Evolutionary conservation across 352 stramenopile species (phyloP).

Genomic region (Phytophthora tubulina): DNA sequence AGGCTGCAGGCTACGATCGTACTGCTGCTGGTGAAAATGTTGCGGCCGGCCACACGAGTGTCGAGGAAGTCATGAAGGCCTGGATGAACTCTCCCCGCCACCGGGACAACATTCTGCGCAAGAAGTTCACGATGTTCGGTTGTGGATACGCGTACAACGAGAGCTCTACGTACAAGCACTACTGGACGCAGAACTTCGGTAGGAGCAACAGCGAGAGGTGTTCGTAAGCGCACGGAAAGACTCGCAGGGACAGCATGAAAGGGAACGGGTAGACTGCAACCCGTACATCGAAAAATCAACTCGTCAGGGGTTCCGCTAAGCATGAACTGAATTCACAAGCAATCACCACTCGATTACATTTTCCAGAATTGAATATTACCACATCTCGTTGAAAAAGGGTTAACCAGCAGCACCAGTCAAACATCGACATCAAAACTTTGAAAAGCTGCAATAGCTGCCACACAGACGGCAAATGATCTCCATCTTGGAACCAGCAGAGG

Average conservation of each 20-base stretch:
- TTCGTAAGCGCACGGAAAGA: conserved; percentile 9
- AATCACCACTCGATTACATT: no score
- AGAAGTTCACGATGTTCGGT: conserved; percentile 49
- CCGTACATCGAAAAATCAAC: neutral
- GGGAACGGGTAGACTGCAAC: neutral
- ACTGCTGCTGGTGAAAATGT: conserved; percentile 67
- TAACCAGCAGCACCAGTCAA: no score
- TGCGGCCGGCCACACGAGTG: conserved; percentile 49
- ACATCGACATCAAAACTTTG: conserved; percentile 59
- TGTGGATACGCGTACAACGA: conserved; percentile 46
- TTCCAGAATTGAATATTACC: no score
- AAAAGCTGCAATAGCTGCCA: conserved; percentile 83
- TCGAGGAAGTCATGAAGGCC: conserved; percentile 54
- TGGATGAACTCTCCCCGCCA: conserved; percentile 68
- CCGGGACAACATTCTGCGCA: conserved; percentile 56
- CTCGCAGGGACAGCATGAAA: neutral
- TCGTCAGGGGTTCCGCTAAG: no score
- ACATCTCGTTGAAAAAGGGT: no score
- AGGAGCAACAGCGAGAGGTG: conserved; percentile 37
- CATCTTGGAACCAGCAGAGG: conserved; percentile 12
- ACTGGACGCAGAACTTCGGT: conserved; percentile 75
- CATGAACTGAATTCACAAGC: no score
- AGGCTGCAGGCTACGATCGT: conserved; percentile 50
- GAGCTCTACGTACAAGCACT: conserved; percentile 49
- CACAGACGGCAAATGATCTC: conserved; percentile 78